Percentiles rank a stretch among this genome's conserved stretches.
phyloP scores from a whole-genome alignment of 352 stramenopile species.

The Pythium guiyangense region DNA sequence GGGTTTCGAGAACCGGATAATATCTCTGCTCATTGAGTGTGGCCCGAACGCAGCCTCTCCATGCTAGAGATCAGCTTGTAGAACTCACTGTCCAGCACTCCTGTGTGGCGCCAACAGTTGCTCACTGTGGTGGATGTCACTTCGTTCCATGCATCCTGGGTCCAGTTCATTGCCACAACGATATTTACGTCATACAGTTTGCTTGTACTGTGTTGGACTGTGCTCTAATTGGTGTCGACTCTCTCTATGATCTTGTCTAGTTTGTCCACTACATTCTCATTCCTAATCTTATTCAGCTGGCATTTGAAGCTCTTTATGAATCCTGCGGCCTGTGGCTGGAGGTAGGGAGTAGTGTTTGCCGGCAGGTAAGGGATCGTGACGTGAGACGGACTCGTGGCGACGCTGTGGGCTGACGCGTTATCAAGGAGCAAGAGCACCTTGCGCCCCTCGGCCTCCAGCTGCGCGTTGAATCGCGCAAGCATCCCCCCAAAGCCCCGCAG shows the following conservation, averaged over 20 bases:
- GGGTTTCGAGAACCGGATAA: too few relatives aligned
- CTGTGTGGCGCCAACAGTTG: conserved; percentile 5
- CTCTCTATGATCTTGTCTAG: neutral
- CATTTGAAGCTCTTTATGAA: neutral
- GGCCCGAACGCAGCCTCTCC: too few relatives aligned
- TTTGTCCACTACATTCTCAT: conserved; percentile 1
- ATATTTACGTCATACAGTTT: neutral
- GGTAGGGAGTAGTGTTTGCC: conserved; percentile 1
- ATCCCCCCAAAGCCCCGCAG: neutral
- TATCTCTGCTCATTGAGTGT: too few relatives aligned
- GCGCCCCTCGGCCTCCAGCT: neutral
- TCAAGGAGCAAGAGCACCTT: neutral
- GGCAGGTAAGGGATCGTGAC: neutral
- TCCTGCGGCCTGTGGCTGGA: neutral
- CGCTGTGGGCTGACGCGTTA: neutral
- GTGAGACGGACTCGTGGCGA: neutral
- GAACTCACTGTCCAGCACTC: neutral
- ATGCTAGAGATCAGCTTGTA: neutral
- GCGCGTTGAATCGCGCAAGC: neutral
- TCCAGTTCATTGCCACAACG: neutral
- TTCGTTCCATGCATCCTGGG: neutral
- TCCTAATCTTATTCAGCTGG: neutral
- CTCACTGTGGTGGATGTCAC: neutral
- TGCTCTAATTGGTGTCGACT: neutral
- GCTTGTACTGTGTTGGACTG: neutral